Percentiles rank a stretch among this genome's conserved stretches.
phyloP scores from a whole-genome alignment of 2,329 filamentous ascomycete species.

The Ceratocystis variospora region DNA sequence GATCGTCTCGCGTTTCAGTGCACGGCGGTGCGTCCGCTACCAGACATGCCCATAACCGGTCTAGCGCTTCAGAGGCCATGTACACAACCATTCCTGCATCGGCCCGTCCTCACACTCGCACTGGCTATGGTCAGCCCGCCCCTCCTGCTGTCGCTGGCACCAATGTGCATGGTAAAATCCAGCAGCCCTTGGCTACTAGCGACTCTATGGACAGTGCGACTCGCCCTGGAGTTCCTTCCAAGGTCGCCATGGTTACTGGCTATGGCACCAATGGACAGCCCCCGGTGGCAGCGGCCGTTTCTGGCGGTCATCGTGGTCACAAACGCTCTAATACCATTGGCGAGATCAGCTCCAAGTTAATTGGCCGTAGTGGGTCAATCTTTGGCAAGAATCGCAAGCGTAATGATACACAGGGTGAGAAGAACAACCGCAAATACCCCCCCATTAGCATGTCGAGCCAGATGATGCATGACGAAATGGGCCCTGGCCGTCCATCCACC shows the following conservation, averaged over 20 bases:
- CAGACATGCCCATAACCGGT: conserved; percentile 29
- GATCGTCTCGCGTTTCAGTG: conserved; percentile 18
- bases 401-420: conserved; percentile 28
- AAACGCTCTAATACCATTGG: conserved; percentile 63
- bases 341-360: conserved; percentile 68
- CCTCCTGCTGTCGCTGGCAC: conserved; percentile 78
- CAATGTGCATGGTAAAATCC: conserved; percentile 78
- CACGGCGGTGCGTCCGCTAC: not conserved
- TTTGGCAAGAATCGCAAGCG: conserved; percentile 48
- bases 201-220: conserved; percentile 58
- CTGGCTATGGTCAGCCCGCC: conserved; percentile 76
- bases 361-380: conserved; percentile 69
- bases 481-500: conserved; percentile 46
- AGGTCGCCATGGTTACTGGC: conserved; percentile 44
- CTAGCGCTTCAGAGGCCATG: conserved; percentile 32
- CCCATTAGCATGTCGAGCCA: conserved; percentile 75
- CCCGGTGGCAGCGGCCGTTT: conserved; percentile 21
- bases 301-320: conserved; percentile 35
- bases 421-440: conserved; percentile 58
- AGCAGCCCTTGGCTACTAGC: conserved; percentile 45
- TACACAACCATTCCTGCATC: conserved; percentile 25
- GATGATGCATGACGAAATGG: conserved; percentile 33
- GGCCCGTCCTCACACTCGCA: conserved; percentile 64
- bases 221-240: conserved; percentile 46
- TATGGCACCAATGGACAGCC: conserved; percentile 42